These are phyloP conservation scores for Heterotrichella gracilis DNA, from an alignment of 352 stramenopile genomes.

Conservation along the genomic window DNA sequence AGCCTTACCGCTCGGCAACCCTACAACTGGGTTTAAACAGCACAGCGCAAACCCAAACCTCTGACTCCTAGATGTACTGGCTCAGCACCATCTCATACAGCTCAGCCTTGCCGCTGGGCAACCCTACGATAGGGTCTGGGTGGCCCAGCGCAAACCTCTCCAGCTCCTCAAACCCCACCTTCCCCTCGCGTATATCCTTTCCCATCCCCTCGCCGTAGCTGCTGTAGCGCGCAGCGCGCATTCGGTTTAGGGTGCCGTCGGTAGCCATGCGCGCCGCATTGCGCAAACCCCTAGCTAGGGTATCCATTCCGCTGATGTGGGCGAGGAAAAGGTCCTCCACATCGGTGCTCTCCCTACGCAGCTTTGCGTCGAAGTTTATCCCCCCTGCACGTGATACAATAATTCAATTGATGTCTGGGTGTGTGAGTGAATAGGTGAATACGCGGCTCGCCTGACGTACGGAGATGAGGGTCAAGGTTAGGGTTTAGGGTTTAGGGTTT, in stretches of 20 bases:
- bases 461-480: too few species aligned
- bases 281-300: constrained; percentile 33
- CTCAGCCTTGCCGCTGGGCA: background rate
- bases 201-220: constrained; percentile 31
- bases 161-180: constrained; percentile 14
- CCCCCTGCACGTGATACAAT: too few species aligned
- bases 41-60: background rate
- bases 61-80: constrained; percentile 6
- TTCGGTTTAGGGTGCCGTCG: constrained; percentile 26
- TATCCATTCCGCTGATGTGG: constrained; percentile 44
- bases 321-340: constrained; percentile 39
- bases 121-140: background rate
- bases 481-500: too few species aligned
- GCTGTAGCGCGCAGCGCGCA: constrained; percentile 32
- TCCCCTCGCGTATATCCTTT: constrained; percentile 28
- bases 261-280: constrained; percentile 32
- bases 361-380: constrained; percentile 46
- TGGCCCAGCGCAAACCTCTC: background rate
- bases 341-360: constrained; percentile 37
- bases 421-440: too few species aligned
- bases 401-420: too few species aligned
- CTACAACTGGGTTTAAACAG: background rate
- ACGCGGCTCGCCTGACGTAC: too few species aligned
- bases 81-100: background rate
- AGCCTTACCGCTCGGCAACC: background rate